These are phyloP conservation scores for Ascochyta koolunga DNA, from an alignment of 2,329 filamentous ascomycete genomes.

Conservation along the genomic window DNA sequence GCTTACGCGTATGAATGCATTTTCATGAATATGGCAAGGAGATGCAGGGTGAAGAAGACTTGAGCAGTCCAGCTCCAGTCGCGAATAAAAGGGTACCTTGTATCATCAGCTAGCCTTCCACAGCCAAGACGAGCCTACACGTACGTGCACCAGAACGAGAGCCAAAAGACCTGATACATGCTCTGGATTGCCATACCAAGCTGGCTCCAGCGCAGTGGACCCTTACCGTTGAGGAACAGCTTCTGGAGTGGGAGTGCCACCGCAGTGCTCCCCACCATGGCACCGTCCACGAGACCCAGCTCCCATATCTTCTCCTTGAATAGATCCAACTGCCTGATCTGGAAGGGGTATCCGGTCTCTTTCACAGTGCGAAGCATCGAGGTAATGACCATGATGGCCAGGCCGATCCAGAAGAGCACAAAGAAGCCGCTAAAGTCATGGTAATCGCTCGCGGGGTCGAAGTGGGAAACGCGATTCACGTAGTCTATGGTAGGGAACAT, in stretches of 20 bases:
- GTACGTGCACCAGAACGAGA: conserved; percentile 77
- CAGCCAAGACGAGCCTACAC: conserved; percentile 24
- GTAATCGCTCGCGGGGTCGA: conserved; percentile 90
- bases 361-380: conserved; percentile 92
- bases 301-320: conserved; percentile 91
- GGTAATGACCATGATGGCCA: conserved; percentile 96
- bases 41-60: conserved; percentile 91
- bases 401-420: conserved; percentile 95
- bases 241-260: conserved; percentile 76
- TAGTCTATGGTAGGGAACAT: conserved; percentile 95
- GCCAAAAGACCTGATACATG: conserved; percentile 78
- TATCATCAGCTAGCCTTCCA: conserved; percentile 4
- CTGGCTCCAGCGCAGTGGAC: conserved; percentile 71
- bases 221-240: conserved; percentile 63
- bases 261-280: conserved; percentile 81
- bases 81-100: conserved; percentile 77
- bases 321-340: conserved; percentile 84
- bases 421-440: conserved; percentile 97
- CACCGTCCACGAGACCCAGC: conserved; percentile 78
- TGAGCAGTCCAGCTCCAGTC: conserved; percentile 97
- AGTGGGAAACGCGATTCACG: conserved; percentile 88
- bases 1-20: conserved; percentile 86
- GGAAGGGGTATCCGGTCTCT: conserved; percentile 86
- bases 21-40: conserved; percentile 94
- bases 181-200: conserved; percentile 85